Conservation (phyloP, 1,284 basidiomycete genomes). For the Tremellales sp. region DNA sequence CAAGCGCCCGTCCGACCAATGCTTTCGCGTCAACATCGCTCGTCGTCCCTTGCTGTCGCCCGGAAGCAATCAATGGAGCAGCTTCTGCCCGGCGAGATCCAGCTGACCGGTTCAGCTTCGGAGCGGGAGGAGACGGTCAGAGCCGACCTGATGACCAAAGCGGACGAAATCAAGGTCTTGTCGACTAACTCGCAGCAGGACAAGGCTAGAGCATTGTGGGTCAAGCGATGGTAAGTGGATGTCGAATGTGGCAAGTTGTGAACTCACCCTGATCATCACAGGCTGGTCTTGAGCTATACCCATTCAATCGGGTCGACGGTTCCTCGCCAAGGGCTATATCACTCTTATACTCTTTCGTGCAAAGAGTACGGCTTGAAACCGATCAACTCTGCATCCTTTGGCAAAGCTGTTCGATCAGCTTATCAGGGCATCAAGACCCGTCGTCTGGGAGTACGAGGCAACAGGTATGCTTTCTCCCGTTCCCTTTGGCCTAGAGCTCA, state of each 20-base stretch:
- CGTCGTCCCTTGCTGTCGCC: conserved; percentile 11
- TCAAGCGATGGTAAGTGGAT: conserved; percentile 41
- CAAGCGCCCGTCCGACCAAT: conserved; percentile 13
- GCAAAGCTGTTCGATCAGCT: conserved; percentile 85
- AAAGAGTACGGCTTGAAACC: conserved; percentile 52
- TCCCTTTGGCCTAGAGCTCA: not conserved
- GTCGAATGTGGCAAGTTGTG: conserved; percentile 3
- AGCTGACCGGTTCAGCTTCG: conserved; percentile 22
- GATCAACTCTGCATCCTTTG: conserved; percentile 89
- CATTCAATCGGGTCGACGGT: conserved; percentile 29
- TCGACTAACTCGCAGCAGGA: conserved; percentile 28
- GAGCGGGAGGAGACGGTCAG: conserved; percentile 32
- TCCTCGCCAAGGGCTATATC: conserved; percentile 85
- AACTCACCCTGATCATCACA: too few relatives aligned
- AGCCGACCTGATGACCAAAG: conserved; percentile 20
- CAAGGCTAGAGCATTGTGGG: conserved; percentile 37
- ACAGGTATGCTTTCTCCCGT: conserved; percentile 49
- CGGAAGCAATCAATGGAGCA: conserved; percentile 9
- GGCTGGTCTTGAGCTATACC: conserved; percentile 39
- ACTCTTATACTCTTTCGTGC: conserved; percentile 83
- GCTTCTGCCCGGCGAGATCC: conserved; percentile 14
- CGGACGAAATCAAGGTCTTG: conserved; percentile 14
- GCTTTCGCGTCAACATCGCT: conserved; percentile 20
- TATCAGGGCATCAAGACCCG: conserved; percentile 92
- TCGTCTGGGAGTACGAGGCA: conserved; percentile 81